phyloP scores from a whole-genome alignment of 306 rosid genomes.

The Lathyrus sativus region DNA sequence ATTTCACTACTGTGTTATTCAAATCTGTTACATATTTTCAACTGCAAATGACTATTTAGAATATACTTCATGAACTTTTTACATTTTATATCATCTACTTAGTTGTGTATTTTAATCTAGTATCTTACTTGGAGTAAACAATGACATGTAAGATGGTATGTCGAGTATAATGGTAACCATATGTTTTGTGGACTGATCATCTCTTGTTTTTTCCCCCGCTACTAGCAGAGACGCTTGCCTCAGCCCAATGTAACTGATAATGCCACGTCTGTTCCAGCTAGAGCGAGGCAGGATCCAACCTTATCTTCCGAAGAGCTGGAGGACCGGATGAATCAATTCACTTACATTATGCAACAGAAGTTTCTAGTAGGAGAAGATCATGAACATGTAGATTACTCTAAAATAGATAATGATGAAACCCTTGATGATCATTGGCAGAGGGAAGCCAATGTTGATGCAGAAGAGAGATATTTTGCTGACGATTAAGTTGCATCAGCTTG shows the following conservation, averaged over 20 bases:
- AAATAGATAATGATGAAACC: slow-evolving; percentile 85
- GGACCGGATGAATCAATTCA: slow-evolving; percentile 88
- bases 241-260: slow-evolving; percentile 33
- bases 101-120: slow-evolving; percentile 7
- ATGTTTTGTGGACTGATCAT: slow-evolving; percentile 22
- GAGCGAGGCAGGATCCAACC: slow-evolving; percentile 44
- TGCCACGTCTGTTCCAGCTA: slow-evolving; percentile 40
- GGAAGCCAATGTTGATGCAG: slow-evolving; percentile 91
- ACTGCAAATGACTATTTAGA: slow-evolving; percentile 10
- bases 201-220: background rate
- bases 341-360: slow-evolving; percentile 84
- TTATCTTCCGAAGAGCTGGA: slow-evolving; percentile 72
- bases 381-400: slow-evolving; percentile 76
- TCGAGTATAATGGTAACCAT: slow-evolving; percentile 20
- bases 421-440: slow-evolving; percentile 96
- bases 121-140: slow-evolving; percentile 3
- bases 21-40: slow-evolving; percentile 9
- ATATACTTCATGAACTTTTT: slow-evolving; percentile 2
- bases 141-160: slow-evolving; percentile 25
- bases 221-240: slow-evolving; percentile 42
- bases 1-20: background rate
- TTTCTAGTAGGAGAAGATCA: slow-evolving; percentile 84
- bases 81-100: slow-evolving; percentile 13
- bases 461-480: slow-evolving; percentile 85
- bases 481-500: slow-evolving; percentile 45